Conservation (phyloP, 2,329 filamentous ascomycete genomes). For the Dactylonectria macrodidyma region DNA sequence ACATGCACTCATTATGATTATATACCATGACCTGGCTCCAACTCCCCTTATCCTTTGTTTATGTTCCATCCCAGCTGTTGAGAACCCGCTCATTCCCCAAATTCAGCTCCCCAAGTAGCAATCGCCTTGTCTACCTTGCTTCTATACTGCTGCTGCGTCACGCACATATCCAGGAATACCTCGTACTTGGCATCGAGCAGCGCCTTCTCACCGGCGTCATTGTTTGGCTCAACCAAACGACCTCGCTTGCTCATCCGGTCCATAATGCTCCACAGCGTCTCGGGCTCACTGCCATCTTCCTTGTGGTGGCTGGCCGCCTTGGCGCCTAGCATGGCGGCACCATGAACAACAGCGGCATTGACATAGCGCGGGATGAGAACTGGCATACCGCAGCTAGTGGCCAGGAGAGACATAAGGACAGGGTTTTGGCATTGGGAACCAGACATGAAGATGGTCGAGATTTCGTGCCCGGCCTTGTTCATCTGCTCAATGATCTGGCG, state of each 20-base stretch:
- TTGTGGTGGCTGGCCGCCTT: conserved; percentile 91
- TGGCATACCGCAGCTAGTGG: conserved; percentile 91
- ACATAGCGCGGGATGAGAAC: conserved; percentile 95
- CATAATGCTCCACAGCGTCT: conserved; percentile 97
- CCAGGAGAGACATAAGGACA: conserved; percentile 91
- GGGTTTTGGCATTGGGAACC: conserved; percentile 97
- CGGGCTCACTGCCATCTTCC: conserved; percentile 77
- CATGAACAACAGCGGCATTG: conserved; percentile 95
- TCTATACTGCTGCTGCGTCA: conserved; percentile 87
- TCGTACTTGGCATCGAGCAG: conserved; percentile 92
- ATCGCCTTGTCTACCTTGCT: conserved; percentile 79
- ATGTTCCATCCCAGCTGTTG: conserved; percentile 18
- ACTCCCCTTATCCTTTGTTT: conserved; percentile 15
- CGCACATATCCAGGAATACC: conserved; percentile 94
- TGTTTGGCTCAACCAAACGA: conserved; percentile 82
- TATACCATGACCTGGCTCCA: conserved; percentile 14
- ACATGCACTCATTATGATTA: conserved; percentile 35
- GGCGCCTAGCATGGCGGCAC: conserved; percentile 97
- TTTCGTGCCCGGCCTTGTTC: conserved; percentile 90
- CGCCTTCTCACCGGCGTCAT: conserved; percentile 80
- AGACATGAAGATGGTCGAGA: conserved; percentile 98
- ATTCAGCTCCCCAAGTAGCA: conserved; percentile 53
- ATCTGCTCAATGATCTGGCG: conserved; percentile 95
- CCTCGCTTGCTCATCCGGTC: conserved; percentile 96
- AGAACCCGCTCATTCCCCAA: conserved; percentile 43